Conservation (phyloP, 768 basidiomycete genomes). For the Terana coerulea region DNA sequence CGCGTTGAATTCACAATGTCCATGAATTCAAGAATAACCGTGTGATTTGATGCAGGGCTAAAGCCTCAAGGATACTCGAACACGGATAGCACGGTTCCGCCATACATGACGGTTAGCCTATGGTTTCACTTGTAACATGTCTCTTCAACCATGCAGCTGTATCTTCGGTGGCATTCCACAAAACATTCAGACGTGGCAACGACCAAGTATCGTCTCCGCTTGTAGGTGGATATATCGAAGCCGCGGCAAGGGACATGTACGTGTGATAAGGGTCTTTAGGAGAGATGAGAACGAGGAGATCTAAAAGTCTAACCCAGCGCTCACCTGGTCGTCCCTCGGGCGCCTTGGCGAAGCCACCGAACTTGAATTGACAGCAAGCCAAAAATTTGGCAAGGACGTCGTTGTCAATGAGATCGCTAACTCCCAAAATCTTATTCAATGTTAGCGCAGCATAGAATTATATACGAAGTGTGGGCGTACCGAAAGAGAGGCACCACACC, state of each 20-base stretch:
- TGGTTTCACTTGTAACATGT: constrained; percentile 37
- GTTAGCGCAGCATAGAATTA: background rate
- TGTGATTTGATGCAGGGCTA: too few species aligned
- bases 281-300: background rate
- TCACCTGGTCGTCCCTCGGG: constrained; percentile 78
- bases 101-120: too few species aligned
- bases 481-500: constrained; percentile 79
- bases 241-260: constrained; percentile 81
- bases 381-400: constrained; percentile 60
- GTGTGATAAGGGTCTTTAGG: constrained; percentile 89
- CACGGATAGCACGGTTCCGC: too few species aligned
- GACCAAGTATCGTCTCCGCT: constrained; percentile 40
- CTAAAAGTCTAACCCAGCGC: constrained; percentile 8
- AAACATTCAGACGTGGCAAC: constrained; percentile 58
- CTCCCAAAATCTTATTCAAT: constrained; percentile 84
- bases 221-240: constrained; percentile 58
- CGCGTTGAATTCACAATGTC: too few species aligned
- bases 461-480: constrained; percentile 34
- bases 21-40: too few species aligned
- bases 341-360: constrained; percentile 85
- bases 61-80: too few species aligned
- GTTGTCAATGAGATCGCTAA: constrained; percentile 51
- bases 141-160: constrained; percentile 66
- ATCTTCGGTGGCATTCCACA: constrained; percentile 64
- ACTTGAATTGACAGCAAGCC: constrained; percentile 76